phyloP scores from a whole-genome alignment of 257 asterid genomes.

The Nicotiana sylvestris region DNA sequence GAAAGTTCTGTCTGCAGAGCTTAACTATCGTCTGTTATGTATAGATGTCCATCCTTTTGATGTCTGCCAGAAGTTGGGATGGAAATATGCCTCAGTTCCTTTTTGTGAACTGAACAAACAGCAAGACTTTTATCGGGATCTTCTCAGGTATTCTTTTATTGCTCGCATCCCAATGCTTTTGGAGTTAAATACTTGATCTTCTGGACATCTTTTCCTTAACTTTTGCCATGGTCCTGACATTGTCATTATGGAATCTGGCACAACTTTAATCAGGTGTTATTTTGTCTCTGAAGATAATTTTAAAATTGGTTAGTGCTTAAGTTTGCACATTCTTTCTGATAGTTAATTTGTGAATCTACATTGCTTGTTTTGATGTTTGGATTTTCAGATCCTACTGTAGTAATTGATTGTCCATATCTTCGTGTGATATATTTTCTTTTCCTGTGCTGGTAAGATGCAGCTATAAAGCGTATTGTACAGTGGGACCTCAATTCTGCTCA shows the following conservation, averaged over 20 bases:
- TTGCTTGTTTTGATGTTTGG: neutral
- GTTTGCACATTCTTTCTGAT: neutral
- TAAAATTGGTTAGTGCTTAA: neutral
- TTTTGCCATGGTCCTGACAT: neutral
- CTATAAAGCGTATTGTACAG: neutral
- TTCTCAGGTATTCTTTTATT: constrained; percentile 55
- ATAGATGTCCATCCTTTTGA: constrained; percentile 92
- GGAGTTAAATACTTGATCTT: neutral
- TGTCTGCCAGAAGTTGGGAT: constrained; percentile 85
- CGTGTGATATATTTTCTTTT: neutral
- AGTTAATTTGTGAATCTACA: neutral
- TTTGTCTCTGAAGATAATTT: neutral
- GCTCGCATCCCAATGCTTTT: neutral
- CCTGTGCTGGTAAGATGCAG: neutral
- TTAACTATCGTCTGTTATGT: constrained; percentile 17
- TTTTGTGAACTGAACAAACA: constrained; percentile 58
- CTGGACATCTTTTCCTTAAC: neutral
- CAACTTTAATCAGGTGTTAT: neutral
- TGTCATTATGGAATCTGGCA: neutral
- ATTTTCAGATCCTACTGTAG: neutral
- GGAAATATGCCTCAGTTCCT: constrained; percentile 70
- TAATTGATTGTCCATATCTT: neutral
- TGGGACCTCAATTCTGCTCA: constrained; percentile 1
- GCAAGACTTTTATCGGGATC: constrained; percentile 74
- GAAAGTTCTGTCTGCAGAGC: constrained; percentile 3